Percentiles rank a stretch among this genome's conserved stretches.
phyloP scores from a whole-genome alignment of 768 basidiomycete species.

The Suillus alpinus region DNA sequence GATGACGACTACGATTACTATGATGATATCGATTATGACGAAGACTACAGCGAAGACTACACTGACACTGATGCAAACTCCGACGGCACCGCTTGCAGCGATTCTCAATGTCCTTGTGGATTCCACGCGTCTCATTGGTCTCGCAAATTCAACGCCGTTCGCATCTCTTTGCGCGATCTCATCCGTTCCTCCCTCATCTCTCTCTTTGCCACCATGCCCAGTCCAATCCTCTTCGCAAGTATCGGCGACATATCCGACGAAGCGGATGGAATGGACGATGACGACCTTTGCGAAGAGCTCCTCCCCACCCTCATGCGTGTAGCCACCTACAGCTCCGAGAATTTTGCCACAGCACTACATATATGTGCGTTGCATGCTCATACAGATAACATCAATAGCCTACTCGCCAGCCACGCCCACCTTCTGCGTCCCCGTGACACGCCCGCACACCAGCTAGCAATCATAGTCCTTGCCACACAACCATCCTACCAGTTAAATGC shows the following conservation, averaged over 20 bases:
- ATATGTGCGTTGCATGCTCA: conserved; percentile 43
- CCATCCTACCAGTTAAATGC: conserved; percentile 28
- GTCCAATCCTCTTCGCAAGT: conserved; percentile 41
- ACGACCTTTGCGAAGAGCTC: conserved; percentile 34
- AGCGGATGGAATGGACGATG: conserved; percentile 17
- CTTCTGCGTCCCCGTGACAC: conserved; percentile 64
- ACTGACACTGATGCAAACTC: conserved; percentile 15
- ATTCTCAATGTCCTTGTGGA: conserved; percentile 26
- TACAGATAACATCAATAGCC: conserved; percentile 31
- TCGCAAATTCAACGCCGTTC: conserved; percentile 36
- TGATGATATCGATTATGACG: conserved; percentile 28
- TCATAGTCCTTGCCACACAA: conserved; percentile 33
- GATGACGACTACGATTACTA: conserved; percentile 29
- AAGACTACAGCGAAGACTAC: conserved; percentile 24
- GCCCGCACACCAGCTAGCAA: conserved; percentile 42
- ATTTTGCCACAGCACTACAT: conserved; percentile 52
- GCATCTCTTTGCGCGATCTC: conserved; percentile 38
- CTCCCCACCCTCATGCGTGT: conserved; percentile 33
- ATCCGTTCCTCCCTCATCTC: conserved; percentile 44
- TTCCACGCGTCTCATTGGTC: conserved; percentile 56
- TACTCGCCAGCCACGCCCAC: conserved; percentile 47
- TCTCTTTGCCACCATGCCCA: conserved; percentile 53
- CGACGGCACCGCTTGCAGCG: conserved; percentile 18
- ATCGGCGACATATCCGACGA: conserved; percentile 38
- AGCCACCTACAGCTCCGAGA: conserved; percentile 50